Percentiles rank a stretch among this genome's conserved stretches.
Evolutionary conservation across 768 basidiomycete genomes (phyloP).

Genomic region (Amanita thiersii): DNA sequence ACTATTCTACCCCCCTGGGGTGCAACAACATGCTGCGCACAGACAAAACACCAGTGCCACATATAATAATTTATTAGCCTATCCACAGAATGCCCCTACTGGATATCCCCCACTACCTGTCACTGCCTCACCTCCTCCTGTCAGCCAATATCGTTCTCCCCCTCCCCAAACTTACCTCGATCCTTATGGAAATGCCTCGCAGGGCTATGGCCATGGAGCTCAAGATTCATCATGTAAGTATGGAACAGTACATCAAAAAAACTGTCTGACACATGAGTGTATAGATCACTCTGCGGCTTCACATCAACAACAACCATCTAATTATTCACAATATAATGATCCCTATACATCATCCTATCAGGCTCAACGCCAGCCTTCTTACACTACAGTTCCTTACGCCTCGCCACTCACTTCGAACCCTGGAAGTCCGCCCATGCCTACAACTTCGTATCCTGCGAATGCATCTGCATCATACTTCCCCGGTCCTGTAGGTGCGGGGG

Average conservation of each 20-base stretch:
- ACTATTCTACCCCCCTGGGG: conserved; percentile 12
- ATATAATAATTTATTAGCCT: conserved; percentile 4
- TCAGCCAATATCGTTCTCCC: conserved; percentile 26
- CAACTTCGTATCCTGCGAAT: conserved; percentile 9
- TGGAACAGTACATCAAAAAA: background rate
- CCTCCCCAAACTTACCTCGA: conserved; percentile 26
- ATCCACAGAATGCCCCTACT: conserved; percentile 13
- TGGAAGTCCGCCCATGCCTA: conserved; percentile 13
- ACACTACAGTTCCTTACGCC: conserved; percentile 17
- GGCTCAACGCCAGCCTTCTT: conserved; percentile 19
- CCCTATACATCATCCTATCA: conserved; percentile 28
- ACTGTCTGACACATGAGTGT: background rate
- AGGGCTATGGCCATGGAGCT: conserved; percentile 45
- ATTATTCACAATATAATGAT: conserved; percentile 40
- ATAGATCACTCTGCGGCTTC: conserved; percentile 48
- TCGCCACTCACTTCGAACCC: conserved; percentile 11
- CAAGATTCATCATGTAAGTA: conserved; percentile 49
- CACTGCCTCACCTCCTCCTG: conserved; percentile 20
- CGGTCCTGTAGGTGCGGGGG: conserved; percentile 16
- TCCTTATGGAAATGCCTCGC: conserved; percentile 20
- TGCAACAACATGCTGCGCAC: conserved; percentile 12
- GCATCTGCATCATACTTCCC: conserved; percentile 20
- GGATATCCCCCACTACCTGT: conserved; percentile 22
- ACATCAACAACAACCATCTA: conserved; percentile 40
- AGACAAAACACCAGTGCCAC: conserved; percentile 16